Percentiles rank a stretch among this genome's conserved stretches.
These are phyloP conservation scores for Ogataea saltuana DNA, from an alignment of 805 yeast species.

Conservation along the genomic window DNA sequence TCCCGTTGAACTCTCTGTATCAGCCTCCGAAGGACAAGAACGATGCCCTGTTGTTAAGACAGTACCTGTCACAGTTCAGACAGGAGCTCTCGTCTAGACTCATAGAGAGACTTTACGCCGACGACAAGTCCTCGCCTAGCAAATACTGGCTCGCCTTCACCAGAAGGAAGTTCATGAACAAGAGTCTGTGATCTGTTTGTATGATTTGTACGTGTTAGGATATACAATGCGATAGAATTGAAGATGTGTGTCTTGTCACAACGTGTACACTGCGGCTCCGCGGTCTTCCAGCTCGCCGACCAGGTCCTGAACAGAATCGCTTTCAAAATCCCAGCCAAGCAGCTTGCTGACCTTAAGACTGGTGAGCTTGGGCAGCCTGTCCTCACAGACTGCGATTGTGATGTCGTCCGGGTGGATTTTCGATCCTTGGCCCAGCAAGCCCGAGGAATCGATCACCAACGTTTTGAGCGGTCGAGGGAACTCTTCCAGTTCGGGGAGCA, in stretches of 20 bases:
- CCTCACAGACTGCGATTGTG: slow-evolving; percentile 79
- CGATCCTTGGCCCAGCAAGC: slow-evolving; percentile 78
- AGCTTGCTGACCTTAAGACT: slow-evolving; percentile 68
- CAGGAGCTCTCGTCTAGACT: slow-evolving; percentile 88
- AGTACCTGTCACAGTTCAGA: slow-evolving; percentile 88
- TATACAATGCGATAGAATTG: slow-evolving; percentile 5
- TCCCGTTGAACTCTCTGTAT: slow-evolving; percentile 83
- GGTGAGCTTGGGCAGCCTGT: slow-evolving; percentile 66
- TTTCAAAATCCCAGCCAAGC: slow-evolving; percentile 80
- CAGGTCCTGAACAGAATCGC: slow-evolving; percentile 62
- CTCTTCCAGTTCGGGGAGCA: slow-evolving; percentile 37
- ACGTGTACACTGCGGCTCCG: slow-evolving; percentile 68
- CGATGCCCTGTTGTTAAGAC: slow-evolving; percentile 77
- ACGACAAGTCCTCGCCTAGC: slow-evolving; percentile 63
- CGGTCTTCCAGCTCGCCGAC: slow-evolving; percentile 71
- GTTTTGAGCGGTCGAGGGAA: slow-evolving; percentile 51
- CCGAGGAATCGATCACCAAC: slow-evolving; percentile 78
- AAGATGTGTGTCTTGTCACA: slow-evolving; percentile 21
- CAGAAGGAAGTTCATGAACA: slow-evolving; percentile 94
- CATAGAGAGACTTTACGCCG: slow-evolving; percentile 68
- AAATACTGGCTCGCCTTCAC: slow-evolving; percentile 97
- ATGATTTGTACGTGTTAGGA: slow-evolving; percentile 32
- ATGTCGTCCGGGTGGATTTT: slow-evolving; percentile 88
- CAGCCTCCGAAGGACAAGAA: slow-evolving; percentile 70
- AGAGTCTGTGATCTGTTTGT: no score